Conservation (phyloP, 2,329 filamentous ascomycete species). For the Ophiostoma sp. region DNA sequence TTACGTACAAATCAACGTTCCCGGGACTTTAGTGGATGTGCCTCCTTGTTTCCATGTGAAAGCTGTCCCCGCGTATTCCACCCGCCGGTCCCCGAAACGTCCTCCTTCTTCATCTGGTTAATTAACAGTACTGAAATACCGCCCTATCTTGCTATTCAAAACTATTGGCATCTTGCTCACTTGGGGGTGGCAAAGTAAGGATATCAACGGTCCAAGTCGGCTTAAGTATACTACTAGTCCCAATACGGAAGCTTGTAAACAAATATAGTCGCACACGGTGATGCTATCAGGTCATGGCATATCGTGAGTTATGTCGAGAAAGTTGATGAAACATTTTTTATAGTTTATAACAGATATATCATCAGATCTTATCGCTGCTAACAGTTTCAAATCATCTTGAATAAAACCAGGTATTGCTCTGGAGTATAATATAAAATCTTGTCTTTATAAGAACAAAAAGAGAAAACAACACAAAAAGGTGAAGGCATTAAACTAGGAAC, state of each 20-base stretch:
- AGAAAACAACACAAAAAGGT: too few relatives aligned
- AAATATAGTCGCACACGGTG: not conserved
- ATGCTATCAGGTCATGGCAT: not conserved
- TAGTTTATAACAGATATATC: too few relatives aligned
- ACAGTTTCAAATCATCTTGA: too few relatives aligned
- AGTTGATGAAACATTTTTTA: too few relatives aligned
- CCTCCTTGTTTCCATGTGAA: not conserved
- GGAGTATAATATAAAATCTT: too few relatives aligned
- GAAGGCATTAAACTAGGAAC: too few relatives aligned
- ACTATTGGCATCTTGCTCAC: not conserved
- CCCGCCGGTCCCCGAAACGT: not conserved
- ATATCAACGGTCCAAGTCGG: not conserved
- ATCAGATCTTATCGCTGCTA: too few relatives aligned
- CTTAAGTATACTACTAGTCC: not conserved
- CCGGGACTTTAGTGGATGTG: not conserved
- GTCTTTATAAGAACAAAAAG: too few relatives aligned
- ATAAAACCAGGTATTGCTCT: too few relatives aligned
- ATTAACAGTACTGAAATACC: not conserved
- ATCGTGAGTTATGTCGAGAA: not conserved
- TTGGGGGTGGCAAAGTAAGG: not conserved
- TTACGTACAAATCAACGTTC: constrained; percentile 6
- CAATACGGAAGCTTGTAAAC: not conserved
- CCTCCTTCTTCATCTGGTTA: constrained; percentile 10
- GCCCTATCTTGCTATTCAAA: not conserved
- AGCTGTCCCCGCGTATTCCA: not conserved